phyloP scores from a whole-genome alignment of 306 rosid species.

The Cyamopsis tetragonoloba region DNA sequence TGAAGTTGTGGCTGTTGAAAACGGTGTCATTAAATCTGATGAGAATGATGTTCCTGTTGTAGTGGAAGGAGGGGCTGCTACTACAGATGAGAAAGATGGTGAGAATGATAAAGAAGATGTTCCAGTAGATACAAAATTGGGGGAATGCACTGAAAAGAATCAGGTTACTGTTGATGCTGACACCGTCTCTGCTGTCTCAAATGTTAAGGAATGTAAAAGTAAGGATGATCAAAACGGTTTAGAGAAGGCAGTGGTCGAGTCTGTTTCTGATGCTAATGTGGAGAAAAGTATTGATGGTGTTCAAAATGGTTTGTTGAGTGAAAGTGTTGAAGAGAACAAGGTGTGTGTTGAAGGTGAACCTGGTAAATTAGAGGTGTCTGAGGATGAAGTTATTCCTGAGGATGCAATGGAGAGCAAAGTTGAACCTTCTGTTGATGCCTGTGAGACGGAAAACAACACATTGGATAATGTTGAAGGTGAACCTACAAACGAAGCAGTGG shows the following conservation, averaged over 20 bases:
- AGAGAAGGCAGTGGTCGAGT: conserved; percentile 8
- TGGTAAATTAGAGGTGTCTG: conserved; percentile 8
- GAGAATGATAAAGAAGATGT: neutral
- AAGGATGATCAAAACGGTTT: neutral
- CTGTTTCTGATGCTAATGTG: neutral
- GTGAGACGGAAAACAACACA: neutral
- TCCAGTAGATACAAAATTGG: neutral
- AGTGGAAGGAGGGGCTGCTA: neutral
- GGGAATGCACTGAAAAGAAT: conserved; percentile 18
- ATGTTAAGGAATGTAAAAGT: neutral
- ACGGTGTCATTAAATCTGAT: neutral
- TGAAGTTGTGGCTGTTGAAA: conserved; percentile 16
- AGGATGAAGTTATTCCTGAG: conserved; percentile 28
- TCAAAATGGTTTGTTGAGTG: conserved; percentile 14
- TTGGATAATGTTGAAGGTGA: neutral
- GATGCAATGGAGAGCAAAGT: neutral
- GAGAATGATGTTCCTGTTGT: neutral
- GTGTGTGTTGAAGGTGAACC: conserved; percentile 21
- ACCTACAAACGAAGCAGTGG: neutral
- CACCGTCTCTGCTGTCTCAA: neutral
- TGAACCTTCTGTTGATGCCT: neutral
- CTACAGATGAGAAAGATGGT: conserved; percentile 5
- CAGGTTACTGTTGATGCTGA: conserved; percentile 29
- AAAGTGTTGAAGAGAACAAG: conserved; percentile 15
- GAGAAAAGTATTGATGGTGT: too few species aligned